Evolutionary conservation across 805 yeast species (phyloP), one percentile per base, ranked within the genome.

Genomic region (Ogataea chonburiensis): DNA sequence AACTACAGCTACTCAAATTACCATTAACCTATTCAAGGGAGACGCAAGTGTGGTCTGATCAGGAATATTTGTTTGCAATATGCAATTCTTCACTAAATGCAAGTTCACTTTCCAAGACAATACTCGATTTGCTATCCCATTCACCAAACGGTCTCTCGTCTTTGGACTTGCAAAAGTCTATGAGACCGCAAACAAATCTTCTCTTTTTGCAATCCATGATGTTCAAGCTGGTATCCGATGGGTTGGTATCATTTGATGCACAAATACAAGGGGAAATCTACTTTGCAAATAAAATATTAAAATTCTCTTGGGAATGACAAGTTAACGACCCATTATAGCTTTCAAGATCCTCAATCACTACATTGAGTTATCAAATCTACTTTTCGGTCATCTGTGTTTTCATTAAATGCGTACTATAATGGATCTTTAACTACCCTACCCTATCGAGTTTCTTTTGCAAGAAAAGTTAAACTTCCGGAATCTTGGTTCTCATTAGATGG

Each of bases 21-120:
- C 87, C 91, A 0, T 58, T 82, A 19, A 52, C 60, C 65, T 45
- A 30, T 8, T 6, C 40, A 66, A 34, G 54, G 53, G 33, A 49
- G n/a, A 21, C 48, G 7, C 61, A 53, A 38, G 48, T 46, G 27
- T 10, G 4, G 10, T 7, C 5, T 13, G 18, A 26, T 16, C 28
- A 26, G 6, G 40, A 37, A 4, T 38, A 24, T 17, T 24, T 44
- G 2, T 53, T 45, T 31, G 52, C 59, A 11, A 41, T 63, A 7
- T 58, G 63, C 22, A 52, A 52, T 19, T 45, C 43, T 14, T 49
- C 43, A 15, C 30, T 53, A 14, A 37, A 43, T 8, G 46, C 55
- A 1, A 50, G 34, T 14, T 48, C 61, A 3, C 39, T 59, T 2
- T 43, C 55, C 1, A 50, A 31, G 5, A 55, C 50, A 24, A 25